Conservation (phyloP, 2,329 filamentous ascomycete genomes). For the Colletotrichum destructivum region DNA sequence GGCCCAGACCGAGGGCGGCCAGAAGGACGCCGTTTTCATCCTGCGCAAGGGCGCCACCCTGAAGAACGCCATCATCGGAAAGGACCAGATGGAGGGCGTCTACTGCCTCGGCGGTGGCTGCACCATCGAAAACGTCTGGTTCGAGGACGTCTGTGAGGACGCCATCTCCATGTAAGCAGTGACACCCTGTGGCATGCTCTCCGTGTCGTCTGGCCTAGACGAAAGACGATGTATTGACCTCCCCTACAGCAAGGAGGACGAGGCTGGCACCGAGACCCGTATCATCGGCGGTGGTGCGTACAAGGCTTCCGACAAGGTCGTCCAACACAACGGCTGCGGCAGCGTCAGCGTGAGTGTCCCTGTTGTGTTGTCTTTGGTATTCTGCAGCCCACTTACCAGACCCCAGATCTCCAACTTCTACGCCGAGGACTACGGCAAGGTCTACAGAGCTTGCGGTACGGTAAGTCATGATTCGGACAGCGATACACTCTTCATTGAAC, state of each 20-base stretch:
- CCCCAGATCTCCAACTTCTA: constrained; percentile 56
- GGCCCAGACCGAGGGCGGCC: constrained; percentile 59
- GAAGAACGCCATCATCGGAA: constrained; percentile 63
- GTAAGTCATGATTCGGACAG: constrained; percentile 7
- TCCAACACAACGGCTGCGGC: constrained; percentile 64
- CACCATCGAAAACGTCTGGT: constrained; percentile 48
- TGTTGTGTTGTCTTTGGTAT: too few relatives aligned
- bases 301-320: constrained; percentile 60
- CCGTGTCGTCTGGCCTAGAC: background rate
- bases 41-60: constrained; percentile 60
- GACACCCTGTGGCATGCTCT: background rate
- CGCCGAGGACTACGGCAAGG: constrained; percentile 63
- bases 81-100: constrained; percentile 49
- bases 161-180: constrained; percentile 45
- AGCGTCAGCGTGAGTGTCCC: constrained; percentile 52
- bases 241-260: constrained; percentile 35
- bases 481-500: too few relatives aligned
- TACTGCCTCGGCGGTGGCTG: constrained; percentile 48
- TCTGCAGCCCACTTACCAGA: too few relatives aligned
- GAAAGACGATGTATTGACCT: background rate
- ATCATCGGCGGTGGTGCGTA: constrained; percentile 60
- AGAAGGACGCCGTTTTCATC: constrained; percentile 61
- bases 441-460: constrained; percentile 48
- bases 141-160: constrained; percentile 48
- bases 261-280: constrained; percentile 35